Evolutionary conservation across 352 stramenopile genomes (phyloP), one percentile per base, ranked within the genome.

Genomic region (Phytophthora fragariae): DNA sequence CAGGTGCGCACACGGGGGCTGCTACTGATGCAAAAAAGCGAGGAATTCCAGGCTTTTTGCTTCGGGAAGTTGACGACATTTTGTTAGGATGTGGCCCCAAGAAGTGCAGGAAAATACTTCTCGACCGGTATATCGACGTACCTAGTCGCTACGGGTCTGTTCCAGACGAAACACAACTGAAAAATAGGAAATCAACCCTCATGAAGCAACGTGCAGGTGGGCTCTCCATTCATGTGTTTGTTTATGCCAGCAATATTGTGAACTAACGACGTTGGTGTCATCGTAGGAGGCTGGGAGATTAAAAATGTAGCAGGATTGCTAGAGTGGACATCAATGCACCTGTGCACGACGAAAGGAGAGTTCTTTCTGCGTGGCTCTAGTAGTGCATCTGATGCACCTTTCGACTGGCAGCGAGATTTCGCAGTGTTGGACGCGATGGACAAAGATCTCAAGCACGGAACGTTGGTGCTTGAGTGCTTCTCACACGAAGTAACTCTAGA

Each of bases 271-370:
- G 2, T 49, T 19, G 17, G 41, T 61, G 15, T 4, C n/a, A 6
- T 41, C 10, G 35, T 41, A 62, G 57, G 37, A 29, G 57, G 49
- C 1, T 72, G 57, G 65, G 27, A 67, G 53, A 62, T 67, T 15
- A 62, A 67, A 15, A 53, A 72, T n/a, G 14, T 67, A 2, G 65
- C 65, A 7, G 27, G n/a, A 3, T 19, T 67, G 4, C 50, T 72
- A 5, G 57, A 72, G 39, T 72, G 65, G 65, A 29, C 49, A 9
- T 62, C 27, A 3, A 10, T 41, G 8, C 47, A 57, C 24, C 10
- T 72, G 39, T 67, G 57, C 15, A 62, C 57, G 17, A 67, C 49
- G 9, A 57, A 12, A 6, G 37, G 5, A 11, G 50, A 61, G 9
- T 67, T 72, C 19, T 67, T 72, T 49, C 10, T 41, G 5, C 41